Evolutionary conservation across 2,329 filamentous ascomycete species (phyloP).

Genomic region (Pseudogymnoascus sp.): DNA sequence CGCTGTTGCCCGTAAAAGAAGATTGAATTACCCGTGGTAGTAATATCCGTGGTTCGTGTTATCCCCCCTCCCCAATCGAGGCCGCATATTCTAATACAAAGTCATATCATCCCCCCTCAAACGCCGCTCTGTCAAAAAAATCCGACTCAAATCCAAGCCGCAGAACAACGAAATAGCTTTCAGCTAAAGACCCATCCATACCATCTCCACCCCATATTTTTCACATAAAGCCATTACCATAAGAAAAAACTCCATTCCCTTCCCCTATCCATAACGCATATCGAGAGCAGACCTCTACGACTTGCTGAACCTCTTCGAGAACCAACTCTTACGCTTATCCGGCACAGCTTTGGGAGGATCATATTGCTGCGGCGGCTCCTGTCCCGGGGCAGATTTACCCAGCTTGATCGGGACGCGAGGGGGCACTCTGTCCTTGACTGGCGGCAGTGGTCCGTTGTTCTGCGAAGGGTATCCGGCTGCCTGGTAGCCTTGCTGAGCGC

Average conservation of each 20-base stretch:
- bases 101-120: neutral
- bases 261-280: conserved; percentile 10
- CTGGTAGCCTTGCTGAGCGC: neutral
- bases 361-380: conserved; percentile 2
- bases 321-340: conserved; percentile 87
- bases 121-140: neutral
- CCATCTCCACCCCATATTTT: neutral
- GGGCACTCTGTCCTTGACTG: conserved; percentile 20
- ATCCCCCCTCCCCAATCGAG: neutral
- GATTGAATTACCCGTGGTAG: neutral
- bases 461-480: conserved; percentile 20
- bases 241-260: neutral
- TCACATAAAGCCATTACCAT: neutral
- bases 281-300: conserved; percentile 28
- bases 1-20: neutral
- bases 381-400: conserved; percentile 15
- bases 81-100: neutral
- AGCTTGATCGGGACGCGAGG: conserved; percentile 26
- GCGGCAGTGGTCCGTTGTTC: conserved; percentile 20
- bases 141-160: neutral
- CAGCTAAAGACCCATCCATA: neutral
- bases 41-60: neutral
- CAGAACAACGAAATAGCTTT: neutral
- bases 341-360: conserved; percentile 16
- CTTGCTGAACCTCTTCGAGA: conserved; percentile 74